Evolutionary conservation across 352 stramenopile species (phyloP), one percentile per base, ranked within the genome.

Genomic region (Thalassiosira hispida): DNA sequence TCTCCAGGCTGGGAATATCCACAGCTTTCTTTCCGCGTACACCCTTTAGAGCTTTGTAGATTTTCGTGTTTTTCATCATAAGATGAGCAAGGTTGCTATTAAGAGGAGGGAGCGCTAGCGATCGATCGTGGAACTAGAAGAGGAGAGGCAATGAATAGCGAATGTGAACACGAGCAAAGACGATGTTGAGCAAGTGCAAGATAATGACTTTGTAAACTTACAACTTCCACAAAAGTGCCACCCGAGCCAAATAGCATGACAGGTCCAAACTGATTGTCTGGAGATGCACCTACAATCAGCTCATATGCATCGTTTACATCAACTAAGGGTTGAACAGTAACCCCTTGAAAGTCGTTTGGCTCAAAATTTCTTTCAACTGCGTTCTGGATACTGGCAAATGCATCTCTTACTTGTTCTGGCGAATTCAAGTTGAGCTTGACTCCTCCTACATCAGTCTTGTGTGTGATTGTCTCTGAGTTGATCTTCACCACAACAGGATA

Each of bases 361-460:
- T 42, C 31, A 40, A 61, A 73, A 59, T 49, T 53, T 27, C 22
- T 53, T 6, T 74, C 40, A 16, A 77, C 66, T 22, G 31, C 42
- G 12, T 35, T 52, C 22, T 68, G 20, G 25, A 81, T 81, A 25
- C 63, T 53, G 51, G n/a, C 1, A 44, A 74, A 82, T 57, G 74
- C 68, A 56, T 78, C 49, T 33, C 44, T 33, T 20, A 83, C 75
- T 27, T 77, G 56, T 20, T 64, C 38, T 29, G 60, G 31, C 42
- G 66, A 74, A 52, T 56, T 49, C 22, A 83, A 25, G 44, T 79
- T 79, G 14, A 83, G 47, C 22, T 75, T 77, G 1, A 83, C 75
- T 51, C 75, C 75, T 20, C 75, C 75, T n/a, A 73, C 61, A 61
- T 83, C 75, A 12, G 75, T 69, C 42, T 83, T 83, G 46, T 83